Conservation (phyloP, 2,329 filamentous ascomycete genomes). For the Venturiaceae sp. region DNA sequence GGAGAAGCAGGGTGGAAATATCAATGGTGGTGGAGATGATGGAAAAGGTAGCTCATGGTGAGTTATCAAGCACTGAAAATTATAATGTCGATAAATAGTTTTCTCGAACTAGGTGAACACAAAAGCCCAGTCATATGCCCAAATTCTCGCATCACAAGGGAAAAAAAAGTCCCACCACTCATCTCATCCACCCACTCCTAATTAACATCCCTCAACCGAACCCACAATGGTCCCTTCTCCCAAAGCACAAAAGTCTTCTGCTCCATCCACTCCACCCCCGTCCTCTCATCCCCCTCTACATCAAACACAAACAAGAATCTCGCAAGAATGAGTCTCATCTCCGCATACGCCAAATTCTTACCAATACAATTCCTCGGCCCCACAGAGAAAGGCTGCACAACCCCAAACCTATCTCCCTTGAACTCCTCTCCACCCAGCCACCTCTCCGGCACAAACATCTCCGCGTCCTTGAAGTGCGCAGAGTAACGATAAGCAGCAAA, state of each 20-base stretch:
- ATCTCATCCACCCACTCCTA: too few species aligned
- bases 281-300: too few species aligned
- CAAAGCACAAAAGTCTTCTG: too few species aligned
- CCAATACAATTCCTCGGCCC: slow-evolving; percentile 10
- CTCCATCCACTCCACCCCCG: too few species aligned
- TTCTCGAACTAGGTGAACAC: too few species aligned
- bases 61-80: too few species aligned
- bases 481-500: neutral
- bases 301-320: slow-evolving; percentile 2
- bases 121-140: too few species aligned
- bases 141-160: too few species aligned
- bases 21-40: neutral
- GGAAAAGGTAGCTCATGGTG: neutral
- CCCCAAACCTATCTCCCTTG: neutral
- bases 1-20: slow-evolving; percentile 21
- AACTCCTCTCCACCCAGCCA: slow-evolving; percentile 2
- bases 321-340: slow-evolving; percentile 3
- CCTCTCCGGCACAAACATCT: neutral
- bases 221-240: too few species aligned
- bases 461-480: neutral
- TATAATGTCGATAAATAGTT: too few species aligned
- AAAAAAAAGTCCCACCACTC: too few species aligned
- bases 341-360: slow-evolving; percentile 6
- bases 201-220: too few species aligned
- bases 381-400: slow-evolving; percentile 6